A percentile compares a stretch with the other conserved stretches of the same genome.
phyloP scores from a whole-genome alignment of 805 yeast species.

The Zygotorulaspora danielsina region DNA sequence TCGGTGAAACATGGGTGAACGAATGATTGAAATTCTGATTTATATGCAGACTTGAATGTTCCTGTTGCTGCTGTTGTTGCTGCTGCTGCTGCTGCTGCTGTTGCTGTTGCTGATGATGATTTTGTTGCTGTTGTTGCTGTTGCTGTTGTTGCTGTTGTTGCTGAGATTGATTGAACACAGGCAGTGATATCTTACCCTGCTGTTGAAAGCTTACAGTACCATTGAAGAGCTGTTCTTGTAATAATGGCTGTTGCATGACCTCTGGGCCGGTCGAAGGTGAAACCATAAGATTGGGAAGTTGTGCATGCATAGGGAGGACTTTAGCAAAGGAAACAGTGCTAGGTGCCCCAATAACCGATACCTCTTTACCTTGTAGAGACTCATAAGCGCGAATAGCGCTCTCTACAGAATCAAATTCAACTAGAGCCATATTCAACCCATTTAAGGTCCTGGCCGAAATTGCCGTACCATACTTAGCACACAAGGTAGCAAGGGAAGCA shows the following conservation, averaged over 20 bases:
- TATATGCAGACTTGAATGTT: conserved; percentile 12
- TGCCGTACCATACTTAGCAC: conserved; percentile 59
- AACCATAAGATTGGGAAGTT: conserved; percentile 20
- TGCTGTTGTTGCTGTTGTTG: conserved; percentile 10
- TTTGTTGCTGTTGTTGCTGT: neutral
- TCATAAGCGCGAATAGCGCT: conserved; percentile 77
- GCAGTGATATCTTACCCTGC: conserved; percentile 33
- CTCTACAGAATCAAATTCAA: conserved; percentile 69
- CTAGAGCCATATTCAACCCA: conserved; percentile 50
- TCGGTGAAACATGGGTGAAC: conserved; percentile 12
- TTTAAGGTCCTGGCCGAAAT: conserved; percentile 57
- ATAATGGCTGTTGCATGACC: conserved; percentile 25
- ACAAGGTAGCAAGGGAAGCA: conserved; percentile 53
- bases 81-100: conserved; percentile 4
- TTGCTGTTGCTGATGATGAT: too few species aligned
- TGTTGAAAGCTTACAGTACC: conserved; percentile 34
- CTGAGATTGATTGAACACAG: conserved; percentile 30
- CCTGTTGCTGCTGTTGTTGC: conserved; percentile 18
- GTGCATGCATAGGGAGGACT: conserved; percentile 42
- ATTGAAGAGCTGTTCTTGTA: conserved; percentile 34
- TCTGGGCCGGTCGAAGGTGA: conserved; percentile 12
- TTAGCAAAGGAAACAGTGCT: conserved; percentile 84
- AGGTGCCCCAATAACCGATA: conserved; percentile 66
- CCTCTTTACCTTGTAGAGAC: conserved; percentile 73
- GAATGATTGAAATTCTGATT: conserved; percentile 16